Percentiles rank a stretch among this genome's conserved stretches.
Evolutionary conservation across 441 rosid species (phyloP).

Genomic region (Mallotus repandus): DNA sequence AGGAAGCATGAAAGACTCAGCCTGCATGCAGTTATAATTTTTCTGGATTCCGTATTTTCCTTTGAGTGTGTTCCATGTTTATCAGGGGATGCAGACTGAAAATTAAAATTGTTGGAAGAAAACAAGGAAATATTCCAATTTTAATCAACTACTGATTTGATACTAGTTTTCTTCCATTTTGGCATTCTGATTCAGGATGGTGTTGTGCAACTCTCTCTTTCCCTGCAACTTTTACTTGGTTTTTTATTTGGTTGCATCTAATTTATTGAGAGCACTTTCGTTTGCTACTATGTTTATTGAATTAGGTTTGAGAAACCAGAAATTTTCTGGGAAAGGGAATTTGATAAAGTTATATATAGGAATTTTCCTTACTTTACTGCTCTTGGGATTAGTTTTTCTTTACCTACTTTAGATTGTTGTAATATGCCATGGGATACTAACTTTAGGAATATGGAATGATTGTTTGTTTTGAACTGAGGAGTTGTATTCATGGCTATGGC

Average conservation of each 20-base stretch:
- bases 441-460: constrained; percentile 24
- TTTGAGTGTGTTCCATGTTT: background rate
- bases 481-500: too few species aligned
- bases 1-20: background rate
- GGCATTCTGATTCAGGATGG: background rate
- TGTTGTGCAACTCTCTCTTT: background rate
- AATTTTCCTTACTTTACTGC: background rate
- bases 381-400: constrained; percentile 14
- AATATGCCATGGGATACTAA: constrained; percentile 16
- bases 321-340: constrained; percentile 11
- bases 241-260: background rate
- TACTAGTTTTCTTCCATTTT: constrained; percentile 1
- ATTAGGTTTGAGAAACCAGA: constrained; percentile 1
- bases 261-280: background rate
- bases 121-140: background rate
- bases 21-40: background rate
- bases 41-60: background rate
- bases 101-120: constrained; percentile 8
- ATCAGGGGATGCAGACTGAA: background rate
- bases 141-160: background rate
- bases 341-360: background rate
- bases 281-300: background rate
- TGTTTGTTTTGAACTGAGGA: constrained; percentile 27
- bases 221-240: background rate
- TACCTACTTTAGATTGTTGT: constrained; percentile 18